These are phyloP conservation scores for Lactifluus subvellereus DNA, from an alignment of 768 basidiomycete species.

Conservation along the genomic window DNA sequence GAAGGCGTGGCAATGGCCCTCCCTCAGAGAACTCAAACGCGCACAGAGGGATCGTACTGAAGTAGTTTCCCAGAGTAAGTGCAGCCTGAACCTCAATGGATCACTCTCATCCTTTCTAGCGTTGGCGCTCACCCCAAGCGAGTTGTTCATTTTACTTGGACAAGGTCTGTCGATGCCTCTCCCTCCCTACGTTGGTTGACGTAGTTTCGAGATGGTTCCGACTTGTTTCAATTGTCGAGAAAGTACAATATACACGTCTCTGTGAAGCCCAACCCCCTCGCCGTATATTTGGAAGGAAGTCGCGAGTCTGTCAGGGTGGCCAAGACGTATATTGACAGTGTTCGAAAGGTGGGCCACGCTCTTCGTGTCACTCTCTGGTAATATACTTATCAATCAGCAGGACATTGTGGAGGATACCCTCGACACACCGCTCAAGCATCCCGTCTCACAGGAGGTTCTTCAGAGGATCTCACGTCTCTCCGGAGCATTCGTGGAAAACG, in stretches of 20 bases:
- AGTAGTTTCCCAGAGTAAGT: slow-evolving; percentile 42
- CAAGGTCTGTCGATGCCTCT: slow-evolving; percentile 42
- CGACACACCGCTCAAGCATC: slow-evolving; percentile 40
- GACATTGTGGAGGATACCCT: slow-evolving; percentile 32
- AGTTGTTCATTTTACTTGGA: slow-evolving; percentile 68
- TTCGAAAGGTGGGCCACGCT: slow-evolving; percentile 44
- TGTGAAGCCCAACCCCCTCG: slow-evolving; percentile 49
- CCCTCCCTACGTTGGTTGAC: slow-evolving; percentile 11
- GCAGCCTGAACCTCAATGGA: slow-evolving; percentile 2
- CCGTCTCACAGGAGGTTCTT: slow-evolving; percentile 43
- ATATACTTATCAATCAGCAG: slow-evolving; percentile 22
- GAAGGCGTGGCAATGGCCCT: slow-evolving; percentile 64
- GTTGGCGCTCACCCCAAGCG: slow-evolving; percentile 49
- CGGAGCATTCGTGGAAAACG: slow-evolving; percentile 56
- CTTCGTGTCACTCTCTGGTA: neutral
- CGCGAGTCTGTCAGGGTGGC: slow-evolving; percentile 47
- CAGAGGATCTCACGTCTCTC: slow-evolving; percentile 64
- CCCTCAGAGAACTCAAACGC: slow-evolving; percentile 47
- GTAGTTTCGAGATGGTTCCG: slow-evolving; percentile 48
- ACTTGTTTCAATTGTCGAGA: slow-evolving; percentile 54
- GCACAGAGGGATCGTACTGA: slow-evolving; percentile 47
- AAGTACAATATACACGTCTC: slow-evolving; percentile 58
- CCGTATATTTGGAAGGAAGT: slow-evolving; percentile 54
- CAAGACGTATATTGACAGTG: slow-evolving; percentile 38
- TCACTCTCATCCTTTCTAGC: slow-evolving; percentile 34